Percentiles rank a stretch among this genome's conserved stretches.
Conservation (phyloP, 1,284 basidiomycete genomes). For the Austroboletus sp. region DNA sequence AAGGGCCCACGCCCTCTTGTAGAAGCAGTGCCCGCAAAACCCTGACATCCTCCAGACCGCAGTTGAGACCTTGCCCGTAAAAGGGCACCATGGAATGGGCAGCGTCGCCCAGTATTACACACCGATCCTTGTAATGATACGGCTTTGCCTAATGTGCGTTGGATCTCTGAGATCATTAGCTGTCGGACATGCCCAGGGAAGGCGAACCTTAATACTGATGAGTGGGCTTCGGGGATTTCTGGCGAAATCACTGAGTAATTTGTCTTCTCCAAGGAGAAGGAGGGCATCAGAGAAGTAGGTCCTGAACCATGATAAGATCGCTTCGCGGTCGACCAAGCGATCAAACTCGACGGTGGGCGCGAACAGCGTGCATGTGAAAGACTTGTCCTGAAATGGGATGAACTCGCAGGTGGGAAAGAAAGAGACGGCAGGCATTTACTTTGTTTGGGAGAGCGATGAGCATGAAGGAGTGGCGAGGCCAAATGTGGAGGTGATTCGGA, state of each 20-base stretch:
- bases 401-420: slow-evolving; percentile 26
- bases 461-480: slow-evolving; percentile 98
- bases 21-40: slow-evolving; percentile 75
- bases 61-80: slow-evolving; percentile 97
- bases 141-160: slow-evolving; percentile 60
- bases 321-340: slow-evolving; percentile 52
- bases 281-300: slow-evolving; percentile 84
- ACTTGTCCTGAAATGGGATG: slow-evolving; percentile 55
- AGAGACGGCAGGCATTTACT: slow-evolving; percentile 43
- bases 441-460: slow-evolving; percentile 95
- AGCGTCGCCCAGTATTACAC: slow-evolving; percentile 86
- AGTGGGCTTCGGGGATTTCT: slow-evolving; percentile 83
- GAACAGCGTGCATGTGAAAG: slow-evolving; percentile 90
- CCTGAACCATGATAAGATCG: slow-evolving; percentile 73
- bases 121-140: slow-evolving; percentile 86
- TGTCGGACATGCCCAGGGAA: slow-evolving; percentile 15
- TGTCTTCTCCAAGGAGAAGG: slow-evolving; percentile 73
- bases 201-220: slow-evolving; percentile 81
- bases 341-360: slow-evolving; percentile 78
- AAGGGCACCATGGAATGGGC: slow-evolving; percentile 98
- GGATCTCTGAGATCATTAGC: slow-evolving; percentile 20
- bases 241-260: slow-evolving; percentile 69
- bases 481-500: slow-evolving; percentile 95
- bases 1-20: slow-evolving; percentile 55
- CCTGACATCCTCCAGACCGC: slow-evolving; percentile 94